These are phyloP conservation scores for Chlorophyllum brunneum DNA, from an alignment of 768 basidiomycete genomes.

Conservation along the genomic window DNA sequence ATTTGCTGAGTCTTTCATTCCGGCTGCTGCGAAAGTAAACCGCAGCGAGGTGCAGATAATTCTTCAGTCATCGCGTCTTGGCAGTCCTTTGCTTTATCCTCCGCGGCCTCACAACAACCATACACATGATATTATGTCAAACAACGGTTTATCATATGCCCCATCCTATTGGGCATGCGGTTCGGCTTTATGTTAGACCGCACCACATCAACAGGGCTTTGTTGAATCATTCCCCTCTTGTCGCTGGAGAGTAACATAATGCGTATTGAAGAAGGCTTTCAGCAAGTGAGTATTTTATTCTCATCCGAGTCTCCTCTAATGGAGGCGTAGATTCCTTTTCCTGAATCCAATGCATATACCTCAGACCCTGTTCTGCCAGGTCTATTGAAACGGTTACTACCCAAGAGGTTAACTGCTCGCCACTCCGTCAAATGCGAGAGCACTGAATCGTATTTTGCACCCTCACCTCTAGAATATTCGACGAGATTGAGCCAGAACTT, in stretches of 20 bases:
- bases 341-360: constrained; percentile 56
- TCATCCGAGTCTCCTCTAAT: neutral
- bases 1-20: too few relatives aligned
- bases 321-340: constrained; percentile 41
- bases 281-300: constrained; percentile 35
- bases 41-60: too few relatives aligned
- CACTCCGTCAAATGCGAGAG: too few relatives aligned
- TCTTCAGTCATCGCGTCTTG: too few relatives aligned
- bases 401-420: constrained; percentile 29
- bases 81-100: too few relatives aligned
- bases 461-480: constrained; percentile 30
- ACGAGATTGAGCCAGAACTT: constrained; percentile 60
- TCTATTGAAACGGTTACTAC: constrained; percentile 55
- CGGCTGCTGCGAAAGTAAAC: too few relatives aligned
- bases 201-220: neutral
- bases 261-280: constrained; percentile 67
- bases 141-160: too few relatives aligned
- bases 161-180: too few relatives aligned
- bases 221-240: neutral
- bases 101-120: too few relatives aligned
- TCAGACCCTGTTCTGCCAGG: constrained; percentile 59
- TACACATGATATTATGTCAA: too few relatives aligned
- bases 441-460: too few relatives aligned
- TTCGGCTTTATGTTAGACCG: too few relatives aligned
- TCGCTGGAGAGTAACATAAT: constrained; percentile 30